Evolutionary conservation across 148 eudicot genomes (phyloP).

Genomic region (Rhododendron griersonianum): DNA sequence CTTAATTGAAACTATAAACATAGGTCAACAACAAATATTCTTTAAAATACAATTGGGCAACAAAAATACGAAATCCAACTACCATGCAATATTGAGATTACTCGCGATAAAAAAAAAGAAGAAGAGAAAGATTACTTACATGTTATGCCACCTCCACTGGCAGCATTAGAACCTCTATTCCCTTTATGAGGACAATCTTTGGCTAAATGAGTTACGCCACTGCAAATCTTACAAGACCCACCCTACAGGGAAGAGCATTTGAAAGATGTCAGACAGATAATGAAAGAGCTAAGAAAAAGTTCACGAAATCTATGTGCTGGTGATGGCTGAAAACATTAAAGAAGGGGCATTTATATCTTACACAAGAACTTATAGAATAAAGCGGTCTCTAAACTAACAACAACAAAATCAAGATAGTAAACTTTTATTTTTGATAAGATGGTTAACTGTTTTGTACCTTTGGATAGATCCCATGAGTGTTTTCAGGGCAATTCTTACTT

Average conservation of each 20-base stretch:
- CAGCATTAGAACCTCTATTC: constrained; percentile 23
- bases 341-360: neutral
- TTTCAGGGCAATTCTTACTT: constrained; percentile 91
- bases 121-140: constrained; percentile 20
- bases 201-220: constrained; percentile 82
- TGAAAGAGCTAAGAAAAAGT: neutral
- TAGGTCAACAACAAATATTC: neutral
- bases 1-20: neutral
- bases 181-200: constrained; percentile 79
- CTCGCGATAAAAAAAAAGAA: neutral
- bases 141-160: constrained; percentile 33
- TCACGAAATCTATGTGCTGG: neutral
- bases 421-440: no score
- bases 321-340: neutral
- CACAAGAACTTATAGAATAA: neutral
- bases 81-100: neutral
- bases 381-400: neutral
- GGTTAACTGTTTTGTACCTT: constrained; percentile 43
- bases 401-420: neutral
- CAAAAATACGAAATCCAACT: neutral
- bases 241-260: constrained; percentile 42
- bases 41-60: neutral
- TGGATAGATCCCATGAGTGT: constrained; percentile 92
- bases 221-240: constrained; percentile 86
- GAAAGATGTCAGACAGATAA: neutral